A percentile compares a stretch with the other conserved stretches of the same genome.
Evolutionary conservation across 2,329 filamentous ascomycete species (phyloP).

Genomic region (Apiospora pterosperma): DNA sequence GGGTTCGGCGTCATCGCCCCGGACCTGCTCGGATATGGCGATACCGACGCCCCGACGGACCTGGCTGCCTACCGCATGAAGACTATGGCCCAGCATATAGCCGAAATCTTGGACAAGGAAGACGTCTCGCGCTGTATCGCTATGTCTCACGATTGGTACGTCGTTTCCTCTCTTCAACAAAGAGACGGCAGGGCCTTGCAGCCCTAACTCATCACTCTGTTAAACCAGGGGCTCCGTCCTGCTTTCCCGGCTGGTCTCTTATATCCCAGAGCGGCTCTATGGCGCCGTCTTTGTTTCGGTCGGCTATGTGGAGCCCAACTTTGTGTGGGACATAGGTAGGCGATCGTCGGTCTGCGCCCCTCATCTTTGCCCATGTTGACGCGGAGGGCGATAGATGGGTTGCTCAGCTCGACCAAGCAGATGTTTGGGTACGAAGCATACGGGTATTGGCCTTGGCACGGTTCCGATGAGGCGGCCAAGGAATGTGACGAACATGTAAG

Average conservation of each 20-base stretch:
- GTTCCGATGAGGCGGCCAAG: conserved; percentile 8
- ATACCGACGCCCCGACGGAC: conserved; percentile 26
- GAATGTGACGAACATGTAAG: conserved; percentile 11
- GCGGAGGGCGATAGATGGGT: conserved; percentile 4
- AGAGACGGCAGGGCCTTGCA: too few species aligned
- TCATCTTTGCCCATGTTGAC: not conserved
- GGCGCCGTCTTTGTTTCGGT: conserved; percentile 9
- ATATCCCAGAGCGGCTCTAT: conserved; percentile 7
- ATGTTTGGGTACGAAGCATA: conserved; percentile 9
- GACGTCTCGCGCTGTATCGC: conserved; percentile 12
- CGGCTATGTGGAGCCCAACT: conserved; percentile 7
- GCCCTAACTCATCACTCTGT: too few species aligned
- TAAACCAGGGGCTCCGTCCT: too few species aligned
- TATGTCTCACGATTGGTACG: conserved; percentile 30
- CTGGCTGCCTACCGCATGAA: conserved; percentile 25
- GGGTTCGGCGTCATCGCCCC: conserved; percentile 41
- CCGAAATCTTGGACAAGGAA: conserved; percentile 28
- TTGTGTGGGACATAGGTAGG: conserved; percentile 12
- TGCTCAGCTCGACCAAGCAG: not conserved
- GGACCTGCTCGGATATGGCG: conserved; percentile 38
- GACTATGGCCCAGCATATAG: conserved; percentile 29
- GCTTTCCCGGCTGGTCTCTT: conserved; percentile 8
- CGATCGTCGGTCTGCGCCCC: conserved; percentile 4
- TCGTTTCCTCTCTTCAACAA: too few species aligned
- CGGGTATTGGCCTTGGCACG: conserved; percentile 13